Conservation (phyloP, 495 filamentous ascomycete species). For the Xylaria cubensis region DNA sequence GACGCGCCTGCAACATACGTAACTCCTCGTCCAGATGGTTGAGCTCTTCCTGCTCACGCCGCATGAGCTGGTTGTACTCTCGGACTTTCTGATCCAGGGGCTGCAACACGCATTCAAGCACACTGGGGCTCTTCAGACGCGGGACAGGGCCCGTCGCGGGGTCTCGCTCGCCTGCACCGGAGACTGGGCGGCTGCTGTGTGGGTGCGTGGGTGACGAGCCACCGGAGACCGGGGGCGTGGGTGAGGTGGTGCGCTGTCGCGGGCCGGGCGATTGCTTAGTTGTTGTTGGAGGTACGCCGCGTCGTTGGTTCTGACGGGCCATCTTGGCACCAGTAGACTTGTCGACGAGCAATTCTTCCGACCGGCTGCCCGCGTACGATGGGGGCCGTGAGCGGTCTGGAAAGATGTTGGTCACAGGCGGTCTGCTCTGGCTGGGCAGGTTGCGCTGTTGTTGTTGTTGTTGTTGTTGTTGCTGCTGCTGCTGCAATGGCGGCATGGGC, state of each 20-base stretch:
- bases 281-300: slow-evolving; percentile 28
- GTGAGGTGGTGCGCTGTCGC: slow-evolving; percentile 35
- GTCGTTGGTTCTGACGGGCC: slow-evolving; percentile 39
- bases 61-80: slow-evolving; percentile 39
- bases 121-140: slow-evolving; percentile 42
- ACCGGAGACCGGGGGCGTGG: slow-evolving; percentile 28
- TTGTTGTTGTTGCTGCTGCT: slow-evolving; percentile 34
- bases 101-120: slow-evolving; percentile 41
- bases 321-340: slow-evolving; percentile 30
- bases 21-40: slow-evolving; percentile 39
- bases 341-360: slow-evolving; percentile 40
- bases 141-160: slow-evolving; percentile 31
- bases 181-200: slow-evolving; percentile 27
- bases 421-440: slow-evolving; percentile 34
- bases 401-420: slow-evolving; percentile 35
- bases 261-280: slow-evolving; percentile 17
- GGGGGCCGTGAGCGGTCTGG: slow-evolving; percentile 34
- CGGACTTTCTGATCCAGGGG: slow-evolving; percentile 40
- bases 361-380: slow-evolving; percentile 40
- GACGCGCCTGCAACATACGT: slow-evolving; percentile 36
- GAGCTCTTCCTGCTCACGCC: slow-evolving; percentile 40
- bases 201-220: slow-evolving; percentile 38
- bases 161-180: slow-evolving; percentile 12
- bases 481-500: slow-evolving; percentile 25
- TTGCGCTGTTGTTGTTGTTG: slow-evolving; percentile 37